Evolutionary conservation across 2,329 filamentous ascomycete species (phyloP).

Genomic region (Alternaria brassicicola): DNA sequence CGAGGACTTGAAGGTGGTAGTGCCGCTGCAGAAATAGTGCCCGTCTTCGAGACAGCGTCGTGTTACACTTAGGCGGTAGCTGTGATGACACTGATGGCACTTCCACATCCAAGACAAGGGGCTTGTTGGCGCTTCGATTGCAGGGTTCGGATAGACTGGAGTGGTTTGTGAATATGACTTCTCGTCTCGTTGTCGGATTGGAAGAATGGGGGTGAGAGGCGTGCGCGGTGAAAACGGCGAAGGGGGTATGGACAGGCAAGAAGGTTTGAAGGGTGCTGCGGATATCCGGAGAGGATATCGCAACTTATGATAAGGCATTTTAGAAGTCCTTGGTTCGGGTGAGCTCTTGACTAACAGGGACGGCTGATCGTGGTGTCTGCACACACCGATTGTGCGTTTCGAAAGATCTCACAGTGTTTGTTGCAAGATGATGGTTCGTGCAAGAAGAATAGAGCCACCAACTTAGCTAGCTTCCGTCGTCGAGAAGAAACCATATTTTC

Average conservation of each 20-base stretch:
- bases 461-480: not conserved
- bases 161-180: not conserved
- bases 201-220: conserved; percentile 26
- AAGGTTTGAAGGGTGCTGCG: conserved; percentile 52
- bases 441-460: not conserved
- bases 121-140: conserved; percentile 14
- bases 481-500: not conserved
- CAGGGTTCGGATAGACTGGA: conserved; percentile 28
- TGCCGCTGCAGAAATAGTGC: conserved; percentile 60
- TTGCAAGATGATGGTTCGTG: not conserved
- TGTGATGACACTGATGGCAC: conserved; percentile 58
- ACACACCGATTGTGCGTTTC: not conserved
- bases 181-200: not conserved
- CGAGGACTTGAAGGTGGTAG: conserved; percentile 46
- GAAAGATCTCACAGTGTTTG: not conserved
- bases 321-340: not conserved
- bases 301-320: not conserved
- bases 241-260: conserved; percentile 52
- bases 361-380: not conserved
- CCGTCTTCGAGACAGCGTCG: conserved; percentile 61
- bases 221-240: conserved; percentile 52
- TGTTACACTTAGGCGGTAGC: conserved; percentile 57
- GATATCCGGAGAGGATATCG: conserved; percentile 33
- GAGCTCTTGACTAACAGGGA: not conserved
- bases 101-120: conserved; percentile 59